Percentiles rank a stretch among this genome's conserved stretches.
Conservation (phyloP, 176 grass and related monocot species). For the Oryza meridionalis region DNA sequence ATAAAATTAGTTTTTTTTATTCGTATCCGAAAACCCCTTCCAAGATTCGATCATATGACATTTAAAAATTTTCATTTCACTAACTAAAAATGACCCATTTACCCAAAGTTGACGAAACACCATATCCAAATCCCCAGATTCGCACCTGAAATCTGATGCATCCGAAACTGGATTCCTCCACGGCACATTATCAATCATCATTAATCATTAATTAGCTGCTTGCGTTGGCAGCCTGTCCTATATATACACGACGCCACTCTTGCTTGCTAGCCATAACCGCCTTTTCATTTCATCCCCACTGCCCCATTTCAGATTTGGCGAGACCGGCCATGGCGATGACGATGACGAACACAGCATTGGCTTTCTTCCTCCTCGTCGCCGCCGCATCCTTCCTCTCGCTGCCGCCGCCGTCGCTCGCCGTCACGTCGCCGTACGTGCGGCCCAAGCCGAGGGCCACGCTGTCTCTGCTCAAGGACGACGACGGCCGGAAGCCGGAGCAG, state of each 20-base stretch:
- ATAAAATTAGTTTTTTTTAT: no score
- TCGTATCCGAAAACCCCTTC: no score
- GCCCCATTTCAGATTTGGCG: background rate
- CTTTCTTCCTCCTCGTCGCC: slow-evolving; percentile 17
- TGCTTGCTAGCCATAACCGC: no score
- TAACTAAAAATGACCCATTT: background rate
- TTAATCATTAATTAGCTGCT: background rate
- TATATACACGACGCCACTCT: background rate
- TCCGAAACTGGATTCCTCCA: background rate
- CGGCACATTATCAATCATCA: no score
- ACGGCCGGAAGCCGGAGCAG: slow-evolving; percentile 61
- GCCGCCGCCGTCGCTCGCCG: slow-evolving; percentile 26
- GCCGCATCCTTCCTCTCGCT: background rate
- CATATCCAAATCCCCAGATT: background rate
- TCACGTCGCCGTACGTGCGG: slow-evolving; percentile 53
- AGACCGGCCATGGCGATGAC: background rate
- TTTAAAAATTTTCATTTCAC: no score
- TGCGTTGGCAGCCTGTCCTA: background rate
- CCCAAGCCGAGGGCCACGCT: slow-evolving; percentile 42
- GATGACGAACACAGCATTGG: background rate
- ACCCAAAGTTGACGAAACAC: slow-evolving; percentile 1
- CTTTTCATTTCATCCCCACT: background rate
- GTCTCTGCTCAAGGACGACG: slow-evolving; percentile 18
- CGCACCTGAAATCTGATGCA: background rate
- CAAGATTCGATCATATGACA: no score